These are phyloP conservation scores for Aspergillus egyptiacus DNA, from an alignment of 495 filamentous ascomycete species.

Conservation along the genomic window DNA sequence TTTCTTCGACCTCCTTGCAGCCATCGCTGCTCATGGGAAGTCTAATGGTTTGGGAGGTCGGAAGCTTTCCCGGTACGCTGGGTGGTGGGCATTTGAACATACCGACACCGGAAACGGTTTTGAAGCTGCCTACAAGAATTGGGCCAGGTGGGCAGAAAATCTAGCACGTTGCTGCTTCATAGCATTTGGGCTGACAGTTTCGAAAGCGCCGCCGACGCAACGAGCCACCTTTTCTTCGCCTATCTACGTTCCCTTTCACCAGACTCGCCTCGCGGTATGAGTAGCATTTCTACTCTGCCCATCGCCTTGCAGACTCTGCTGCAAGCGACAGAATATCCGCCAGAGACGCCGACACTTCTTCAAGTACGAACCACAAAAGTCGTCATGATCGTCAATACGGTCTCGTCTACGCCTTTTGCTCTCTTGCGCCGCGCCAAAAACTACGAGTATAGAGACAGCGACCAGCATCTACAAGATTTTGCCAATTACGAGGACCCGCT, in stretches of 20 bases:
- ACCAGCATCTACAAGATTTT: slow-evolving; percentile 73
- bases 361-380: slow-evolving; percentile 81
- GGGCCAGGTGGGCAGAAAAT: slow-evolving; percentile 51
- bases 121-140: slow-evolving; percentile 86
- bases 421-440: slow-evolving; percentile 86
- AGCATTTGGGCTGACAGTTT: slow-evolving; percentile 19
- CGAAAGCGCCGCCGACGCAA: slow-evolving; percentile 86
- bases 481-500: slow-evolving; percentile 86
- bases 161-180: neutral
- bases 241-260: slow-evolving; percentile 88
- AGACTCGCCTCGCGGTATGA: slow-evolving; percentile 60
- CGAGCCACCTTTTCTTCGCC: slow-evolving; percentile 95
- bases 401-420: slow-evolving; percentile 91
- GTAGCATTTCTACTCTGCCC: slow-evolving; percentile 75
- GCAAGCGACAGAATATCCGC: slow-evolving; percentile 92
- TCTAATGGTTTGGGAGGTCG: slow-evolving; percentile 88
- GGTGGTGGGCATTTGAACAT: slow-evolving; percentile 99
- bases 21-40: slow-evolving; percentile 77
- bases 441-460: slow-evolving; percentile 89
- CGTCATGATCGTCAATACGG: slow-evolving; percentile 92
- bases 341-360: slow-evolving; percentile 68
- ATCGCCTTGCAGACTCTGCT: slow-evolving; percentile 85
- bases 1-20: slow-evolving; percentile 91
- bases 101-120: slow-evolving; percentile 83
- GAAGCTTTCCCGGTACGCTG: slow-evolving; percentile 89